Evolutionary conservation across 2,329 filamentous ascomycete genomes (phyloP).

Genomic region (Domatiomyces globalis): DNA sequence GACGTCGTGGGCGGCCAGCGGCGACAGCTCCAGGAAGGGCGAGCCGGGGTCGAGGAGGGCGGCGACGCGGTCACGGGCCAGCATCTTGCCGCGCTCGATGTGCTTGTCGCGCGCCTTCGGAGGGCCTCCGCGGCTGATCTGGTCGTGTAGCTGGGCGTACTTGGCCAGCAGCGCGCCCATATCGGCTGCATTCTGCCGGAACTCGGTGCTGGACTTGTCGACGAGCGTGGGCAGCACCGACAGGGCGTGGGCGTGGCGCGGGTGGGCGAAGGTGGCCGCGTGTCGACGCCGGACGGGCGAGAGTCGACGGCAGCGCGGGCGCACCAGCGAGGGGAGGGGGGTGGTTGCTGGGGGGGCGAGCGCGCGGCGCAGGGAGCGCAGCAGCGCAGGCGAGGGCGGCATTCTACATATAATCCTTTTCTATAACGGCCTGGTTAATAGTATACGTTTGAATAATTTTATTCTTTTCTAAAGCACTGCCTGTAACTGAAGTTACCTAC

Average conservation of each 20-base stretch:
- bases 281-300: conserved; percentile 21
- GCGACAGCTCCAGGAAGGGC: conserved; percentile 82
- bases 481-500: too few relatives aligned
- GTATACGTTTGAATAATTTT: too few relatives aligned
- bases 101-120: conserved; percentile 80
- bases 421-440: too few relatives aligned
- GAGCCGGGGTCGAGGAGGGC: conserved; percentile 79
- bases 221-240: conserved; percentile 64
- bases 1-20: conserved; percentile 73
- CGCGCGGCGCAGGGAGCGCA: conserved; percentile 25
- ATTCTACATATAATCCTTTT: too few relatives aligned
- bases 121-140: conserved; percentile 61
- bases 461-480: too few relatives aligned
- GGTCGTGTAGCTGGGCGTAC: conserved; percentile 55
- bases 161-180: conserved; percentile 60
- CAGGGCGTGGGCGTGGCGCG: conserved; percentile 68
- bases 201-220: conserved; percentile 64
- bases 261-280: conserved; percentile 64
- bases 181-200: conserved; percentile 62
- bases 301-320: conserved; percentile 16
- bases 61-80: conserved; percentile 76
- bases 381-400: conserved; percentile 25
- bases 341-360: conserved; percentile 15
- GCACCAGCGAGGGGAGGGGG: conserved; percentile 17
- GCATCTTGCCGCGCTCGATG: conserved; percentile 77